phyloP scores from a whole-genome alignment of 225 moss, liverwort and hornwort genomes.

The Pseudisothecium myosuroides region DNA sequence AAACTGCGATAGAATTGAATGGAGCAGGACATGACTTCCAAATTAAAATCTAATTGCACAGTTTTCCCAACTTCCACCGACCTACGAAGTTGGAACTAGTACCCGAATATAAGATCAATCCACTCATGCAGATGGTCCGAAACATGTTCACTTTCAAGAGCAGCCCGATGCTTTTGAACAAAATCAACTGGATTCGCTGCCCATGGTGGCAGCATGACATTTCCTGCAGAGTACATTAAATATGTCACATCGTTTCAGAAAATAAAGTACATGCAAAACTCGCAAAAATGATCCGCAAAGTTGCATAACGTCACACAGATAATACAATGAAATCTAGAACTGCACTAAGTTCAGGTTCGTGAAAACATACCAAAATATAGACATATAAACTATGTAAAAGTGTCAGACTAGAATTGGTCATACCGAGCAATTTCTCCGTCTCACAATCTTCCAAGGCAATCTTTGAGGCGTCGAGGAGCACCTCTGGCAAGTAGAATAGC shows the following conservation, averaged over 20 bases:
- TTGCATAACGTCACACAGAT: not conserved
- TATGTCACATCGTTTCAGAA: not conserved
- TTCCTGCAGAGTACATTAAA: conserved; percentile 23
- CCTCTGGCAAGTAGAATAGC: conserved; percentile 92
- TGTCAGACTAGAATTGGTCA: not conserved
- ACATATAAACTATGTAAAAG: not conserved
- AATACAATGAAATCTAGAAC: not conserved
- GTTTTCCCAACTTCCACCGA: not conserved
- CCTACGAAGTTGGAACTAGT: not conserved
- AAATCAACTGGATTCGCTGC: conserved; percentile 81
- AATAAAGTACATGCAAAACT: not conserved
- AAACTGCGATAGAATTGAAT: not conserved
- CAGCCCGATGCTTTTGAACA: conserved; percentile 88
- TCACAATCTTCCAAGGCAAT: conserved; percentile 51
- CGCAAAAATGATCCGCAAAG: not conserved
- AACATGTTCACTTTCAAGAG: conserved; percentile 92
- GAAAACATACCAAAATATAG: not conserved
- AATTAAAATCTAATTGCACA: not conserved
- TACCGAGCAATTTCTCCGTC: conserved; percentile 13
- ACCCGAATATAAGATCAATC: conserved; percentile 99
- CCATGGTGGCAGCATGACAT: conserved; percentile 93
- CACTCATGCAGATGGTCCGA: conserved; percentile 94
- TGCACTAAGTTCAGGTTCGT: not conserved
- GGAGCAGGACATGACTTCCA: not conserved
- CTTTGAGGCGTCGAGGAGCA: conserved; percentile 54